Evolutionary conservation across 768 basidiomycete genomes (phyloP).

Genomic region (Hydnomerulius pinastri): DNA sequence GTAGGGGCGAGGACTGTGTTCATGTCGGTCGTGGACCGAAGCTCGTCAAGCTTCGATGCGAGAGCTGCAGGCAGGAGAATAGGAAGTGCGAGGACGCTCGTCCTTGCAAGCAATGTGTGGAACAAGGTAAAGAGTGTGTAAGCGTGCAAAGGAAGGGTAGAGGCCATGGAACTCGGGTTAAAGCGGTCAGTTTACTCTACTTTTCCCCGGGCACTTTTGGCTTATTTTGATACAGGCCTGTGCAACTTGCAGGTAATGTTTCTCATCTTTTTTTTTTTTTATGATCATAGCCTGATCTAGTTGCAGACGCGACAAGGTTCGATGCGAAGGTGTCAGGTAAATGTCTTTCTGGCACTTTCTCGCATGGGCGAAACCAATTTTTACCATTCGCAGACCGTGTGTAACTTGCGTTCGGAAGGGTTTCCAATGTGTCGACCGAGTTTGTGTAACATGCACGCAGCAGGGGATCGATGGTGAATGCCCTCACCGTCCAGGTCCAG

Average conservation of each 20-base stretch:
- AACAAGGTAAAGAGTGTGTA: slow-evolving; percentile 48
- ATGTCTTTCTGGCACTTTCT: slow-evolving; percentile 9
- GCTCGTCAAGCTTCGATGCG: slow-evolving; percentile 59
- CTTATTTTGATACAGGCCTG: slow-evolving; percentile 48
- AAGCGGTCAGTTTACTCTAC: slow-evolving; percentile 46
- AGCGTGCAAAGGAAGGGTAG: slow-evolving; percentile 51
- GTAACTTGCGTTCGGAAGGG: slow-evolving; percentile 50
- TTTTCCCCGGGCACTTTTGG: slow-evolving; percentile 6
- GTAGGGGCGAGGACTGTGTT: slow-evolving; percentile 54
- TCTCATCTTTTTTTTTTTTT: slow-evolving; percentile 2
- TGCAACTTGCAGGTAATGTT: slow-evolving; percentile 55
- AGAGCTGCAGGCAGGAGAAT: slow-evolving; percentile 55
- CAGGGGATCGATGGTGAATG: slow-evolving; percentile 50
- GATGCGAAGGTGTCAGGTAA: slow-evolving; percentile 61
- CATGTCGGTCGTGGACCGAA: slow-evolving; percentile 59
- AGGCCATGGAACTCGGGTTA: slow-evolving; percentile 62
- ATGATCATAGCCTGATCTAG: slow-evolving; percentile 15
- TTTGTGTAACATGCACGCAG: slow-evolving; percentile 45
- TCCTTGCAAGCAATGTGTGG: slow-evolving; percentile 55
- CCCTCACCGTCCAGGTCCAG: slow-evolving; percentile 36
- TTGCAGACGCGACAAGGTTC: slow-evolving; percentile 59
- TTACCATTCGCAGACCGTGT: slow-evolving; percentile 45
- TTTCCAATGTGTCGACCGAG: slow-evolving; percentile 52
- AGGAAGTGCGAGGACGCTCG: slow-evolving; percentile 61
- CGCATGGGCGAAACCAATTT: slow-evolving; percentile 5